Base-by-base conservation (phyloP, 2,329 filamentous ascomycete species). In the Alternaria consortialis region DNA sequence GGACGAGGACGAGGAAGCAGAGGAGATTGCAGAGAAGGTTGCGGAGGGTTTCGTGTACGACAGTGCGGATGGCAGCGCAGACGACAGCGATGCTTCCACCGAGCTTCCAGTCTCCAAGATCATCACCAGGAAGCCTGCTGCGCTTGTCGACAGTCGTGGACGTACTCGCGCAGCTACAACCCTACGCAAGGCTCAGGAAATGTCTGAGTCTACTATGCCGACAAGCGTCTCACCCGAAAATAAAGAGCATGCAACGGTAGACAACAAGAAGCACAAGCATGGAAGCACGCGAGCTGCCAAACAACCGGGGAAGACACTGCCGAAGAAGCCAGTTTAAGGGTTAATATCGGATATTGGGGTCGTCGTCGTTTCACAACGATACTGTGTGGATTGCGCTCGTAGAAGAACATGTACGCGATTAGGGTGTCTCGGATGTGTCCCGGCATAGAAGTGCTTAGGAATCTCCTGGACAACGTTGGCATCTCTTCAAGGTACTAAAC, bases 101-200 rank as follows among this genome's bases (percentile, higher is more conserved):
- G 31, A 53, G 8, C 39, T 53, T 20, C 23, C 50, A 31, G 9
- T 7, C 23, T 25, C 12, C 31, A 50, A 15, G n/a, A 13, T 27
- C 23, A 34, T 12, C 11, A 12, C 29, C 17, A 27, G 23, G 29
- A 57, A 52, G 32, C 20, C 47, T 39, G 12, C 17, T 46, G 53
- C 40, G 4, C 12, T 32, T 15, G 40, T 60, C 17, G 58, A 60
- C 23, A 53, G 32, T 42, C 58, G 27, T 15, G 58, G 58, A 52
- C 58, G 53, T 17, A 60, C 58, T 15, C 58, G 46, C 13, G 58
- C 53, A 37, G 58, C 58, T 20, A 40, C 58, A 23, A 52, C 13
- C 31, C 46, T 53, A 15, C 58, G 53, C 29, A 53, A 57, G 23
- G 53, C 40, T 44, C 39, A 52, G 15, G 34, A 39, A 36, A 13